phyloP scores from a whole-genome alignment of 352 stramenopile species.

The Phytophthora sp. region DNA sequence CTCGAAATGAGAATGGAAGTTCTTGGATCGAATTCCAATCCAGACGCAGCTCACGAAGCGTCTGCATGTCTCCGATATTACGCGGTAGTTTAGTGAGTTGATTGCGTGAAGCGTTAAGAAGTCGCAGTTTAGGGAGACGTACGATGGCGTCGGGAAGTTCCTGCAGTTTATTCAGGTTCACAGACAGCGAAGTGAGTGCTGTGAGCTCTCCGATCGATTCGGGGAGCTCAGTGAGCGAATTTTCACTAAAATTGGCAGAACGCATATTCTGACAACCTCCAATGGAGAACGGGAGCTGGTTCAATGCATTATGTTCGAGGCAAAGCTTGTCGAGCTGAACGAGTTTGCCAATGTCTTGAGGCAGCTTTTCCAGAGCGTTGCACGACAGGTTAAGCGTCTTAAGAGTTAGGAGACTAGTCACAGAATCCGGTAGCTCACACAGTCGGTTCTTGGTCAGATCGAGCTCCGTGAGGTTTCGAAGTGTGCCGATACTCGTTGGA shows the following conservation, averaged over 20 bases:
- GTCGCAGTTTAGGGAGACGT: constrained; percentile 39
- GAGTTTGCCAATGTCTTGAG: constrained; percentile 44
- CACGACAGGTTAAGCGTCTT: constrained; percentile 54
- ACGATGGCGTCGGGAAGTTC: constrained; percentile 53
- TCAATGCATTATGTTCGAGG: constrained; percentile 61
- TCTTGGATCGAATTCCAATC: constrained; percentile 73
- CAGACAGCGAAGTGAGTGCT: constrained; percentile 45
- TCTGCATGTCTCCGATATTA: constrained; percentile 52
- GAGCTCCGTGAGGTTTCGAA: constrained; percentile 47
- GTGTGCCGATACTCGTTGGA: constrained; percentile 47
- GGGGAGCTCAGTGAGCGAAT: constrained; percentile 44
- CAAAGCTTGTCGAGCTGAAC: constrained; percentile 51
- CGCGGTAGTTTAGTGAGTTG: constrained; percentile 48
- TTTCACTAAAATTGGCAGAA: constrained; percentile 54
- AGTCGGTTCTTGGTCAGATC: constrained; percentile 75
- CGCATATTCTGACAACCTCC: constrained; percentile 37
- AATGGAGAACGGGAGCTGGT: constrained; percentile 48
- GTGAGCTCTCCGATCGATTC: constrained; percentile 48
- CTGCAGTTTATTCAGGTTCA: constrained; percentile 62
- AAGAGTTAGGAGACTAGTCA: constrained; percentile 46
- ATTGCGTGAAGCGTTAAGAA: constrained; percentile 59
- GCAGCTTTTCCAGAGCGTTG: constrained; percentile 57
- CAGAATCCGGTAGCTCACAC: constrained; percentile 46
- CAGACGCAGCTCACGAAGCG: constrained; percentile 55
- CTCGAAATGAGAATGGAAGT: constrained; percentile 68